These are phyloP conservation scores for Claviceps sp. DNA, from an alignment of 2,329 filamentous ascomycete genomes.

Conservation along the genomic window DNA sequence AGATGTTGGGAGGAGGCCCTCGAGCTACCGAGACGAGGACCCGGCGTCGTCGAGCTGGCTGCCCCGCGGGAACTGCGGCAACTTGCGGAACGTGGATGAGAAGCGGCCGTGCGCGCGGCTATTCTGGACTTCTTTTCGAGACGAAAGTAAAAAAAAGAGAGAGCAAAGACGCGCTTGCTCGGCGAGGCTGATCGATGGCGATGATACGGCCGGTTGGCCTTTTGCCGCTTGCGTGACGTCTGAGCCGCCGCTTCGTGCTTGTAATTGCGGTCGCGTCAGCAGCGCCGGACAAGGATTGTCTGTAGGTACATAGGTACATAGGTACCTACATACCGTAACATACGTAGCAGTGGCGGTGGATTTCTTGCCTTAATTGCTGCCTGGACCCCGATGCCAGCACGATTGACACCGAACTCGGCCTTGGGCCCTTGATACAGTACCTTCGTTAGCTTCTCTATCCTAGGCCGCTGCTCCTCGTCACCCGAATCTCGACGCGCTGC, in stretches of 20 bases:
- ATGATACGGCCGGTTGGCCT: constrained; percentile 1
- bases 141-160: too few relatives aligned
- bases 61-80: constrained; percentile 15
- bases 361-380: background rate
- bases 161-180: background rate
- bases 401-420: background rate
- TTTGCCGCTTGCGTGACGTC: background rate
- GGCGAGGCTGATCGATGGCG: background rate
- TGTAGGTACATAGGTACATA: background rate
- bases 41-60: constrained; percentile 16
- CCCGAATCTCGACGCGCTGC: background rate
- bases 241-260: background rate
- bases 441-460: background rate
- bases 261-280: background rate
- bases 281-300: background rate
- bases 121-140: background rate
- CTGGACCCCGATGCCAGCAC: background rate
- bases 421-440: background rate
- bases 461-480: background rate
- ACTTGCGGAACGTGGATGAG: background rate
- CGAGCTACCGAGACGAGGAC: constrained; percentile 14
- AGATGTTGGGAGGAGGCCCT: constrained; percentile 1
- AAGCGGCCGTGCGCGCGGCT: background rate
- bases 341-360: background rate
- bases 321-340: too few relatives aligned